Evolutionary conservation across 2,329 filamentous ascomycete species (phyloP), one percentile per base, ranked within the genome.

Genomic region (Immersiporthe knoxdaviesiana): DNA sequence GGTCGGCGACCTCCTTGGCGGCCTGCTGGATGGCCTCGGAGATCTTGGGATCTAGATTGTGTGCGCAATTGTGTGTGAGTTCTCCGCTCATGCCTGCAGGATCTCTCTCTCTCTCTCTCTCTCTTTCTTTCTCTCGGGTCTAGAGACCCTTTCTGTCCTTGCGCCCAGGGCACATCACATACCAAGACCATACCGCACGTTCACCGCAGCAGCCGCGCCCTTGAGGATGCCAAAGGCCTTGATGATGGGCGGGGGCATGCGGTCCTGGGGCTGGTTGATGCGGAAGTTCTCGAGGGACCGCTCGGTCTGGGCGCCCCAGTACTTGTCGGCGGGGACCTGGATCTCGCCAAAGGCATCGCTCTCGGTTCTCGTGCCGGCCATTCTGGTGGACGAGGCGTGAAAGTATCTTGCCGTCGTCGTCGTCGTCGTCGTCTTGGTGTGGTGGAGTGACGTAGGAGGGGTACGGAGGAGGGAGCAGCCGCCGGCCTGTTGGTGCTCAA

Each of bases 221-320:
- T 99, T 99, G 74, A 99, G 87, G 77, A 98, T 97, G 79, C 96
- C 96, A 80, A 99, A 97, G 8, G 96, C 96, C 82, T 90, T 91
- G 77, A 98, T 86, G 75, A 99, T 91, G 60, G 94, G 92, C 73
- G 93, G 91, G 63, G 96, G 96, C 94, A 98, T 98, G 80, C 96
- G 94, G 80, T 99, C 96, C 83, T 97, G 93, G 71, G 96, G 96
- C 87, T 98, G 96, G 84, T 98, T 98, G 89, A 99, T 98, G 81
- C 91, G 92, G 88, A 99, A 99, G 87, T 99, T 99, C 82, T 92
- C 91, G 80, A 98, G 88, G 65, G 95, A 98, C 74, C 95, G 91
- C 87, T 97, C 92, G 67, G 95, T 97, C 87, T 97, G 95, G 71
- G 95, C 95, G 78, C 96, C 96, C 95, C 96, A 99, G 88, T 99